These are phyloP conservation scores for Apodospora peruviana DNA, from an alignment of 495 filamentous ascomycete species.

Conservation along the genomic window DNA sequence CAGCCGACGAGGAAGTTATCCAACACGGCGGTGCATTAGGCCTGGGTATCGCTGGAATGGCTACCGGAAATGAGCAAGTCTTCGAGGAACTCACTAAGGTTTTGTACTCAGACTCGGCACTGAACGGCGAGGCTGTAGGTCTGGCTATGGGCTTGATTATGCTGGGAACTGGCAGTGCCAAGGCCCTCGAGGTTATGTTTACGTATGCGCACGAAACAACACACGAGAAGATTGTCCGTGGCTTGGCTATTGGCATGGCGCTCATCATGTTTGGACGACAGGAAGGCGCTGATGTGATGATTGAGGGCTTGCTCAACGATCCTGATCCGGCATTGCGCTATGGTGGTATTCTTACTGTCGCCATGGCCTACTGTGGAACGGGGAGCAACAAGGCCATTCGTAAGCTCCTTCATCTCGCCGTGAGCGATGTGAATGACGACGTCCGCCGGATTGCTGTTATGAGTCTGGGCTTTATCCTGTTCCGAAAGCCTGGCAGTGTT, in stretches of 20 bases:
- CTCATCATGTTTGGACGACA: conserved; percentile 97
- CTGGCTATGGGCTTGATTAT: conserved; percentile 95
- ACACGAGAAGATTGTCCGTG: conserved; percentile 97
- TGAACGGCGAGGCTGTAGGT: conserved; percentile 95
- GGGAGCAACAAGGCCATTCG: conserved; percentile 98
- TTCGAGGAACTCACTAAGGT: conserved; percentile 86
- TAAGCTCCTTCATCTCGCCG: conserved; percentile 92
- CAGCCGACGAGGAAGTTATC: conserved; percentile 86
- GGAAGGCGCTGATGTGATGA: conserved; percentile 89
- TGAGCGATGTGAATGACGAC: conserved; percentile 98
- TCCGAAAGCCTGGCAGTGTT: conserved; percentile 94
- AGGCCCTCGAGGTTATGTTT: conserved; percentile 89
- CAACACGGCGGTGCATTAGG: conserved; percentile 95
- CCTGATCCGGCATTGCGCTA: conserved; percentile 92
- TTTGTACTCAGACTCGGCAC: conserved; percentile 85
- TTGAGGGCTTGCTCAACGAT: conserved; percentile 87
- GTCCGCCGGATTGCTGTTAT: conserved; percentile 96
- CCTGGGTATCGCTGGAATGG: conserved; percentile 96
- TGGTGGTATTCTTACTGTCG: conserved; percentile 98
- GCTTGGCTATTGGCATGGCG: conserved; percentile 92
- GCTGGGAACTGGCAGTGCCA: conserved; percentile 90
- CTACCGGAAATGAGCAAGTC: conserved; percentile 81
- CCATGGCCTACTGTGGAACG: conserved; percentile 93
- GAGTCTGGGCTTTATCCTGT: conserved; percentile 97
- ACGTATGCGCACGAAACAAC: conserved; percentile 96